Percentiles rank a stretch among this genome's conserved stretches.
phyloP scores from a whole-genome alignment of 1,284 basidiomycete genomes.

The Fomes fomentarius region DNA sequence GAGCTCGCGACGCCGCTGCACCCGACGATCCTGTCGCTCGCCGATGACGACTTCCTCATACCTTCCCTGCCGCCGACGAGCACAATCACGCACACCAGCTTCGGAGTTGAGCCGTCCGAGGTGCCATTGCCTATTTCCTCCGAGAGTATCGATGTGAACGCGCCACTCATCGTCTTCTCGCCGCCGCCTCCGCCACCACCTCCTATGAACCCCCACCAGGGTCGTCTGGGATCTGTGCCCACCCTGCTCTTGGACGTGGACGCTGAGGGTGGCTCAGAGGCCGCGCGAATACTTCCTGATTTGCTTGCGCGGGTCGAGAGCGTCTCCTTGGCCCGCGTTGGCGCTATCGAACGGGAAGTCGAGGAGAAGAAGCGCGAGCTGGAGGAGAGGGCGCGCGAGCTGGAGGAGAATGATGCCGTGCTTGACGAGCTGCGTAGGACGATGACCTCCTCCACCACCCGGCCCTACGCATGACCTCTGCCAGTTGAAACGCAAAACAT shows the following conservation, averaged over 20 bases:
- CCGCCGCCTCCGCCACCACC: not conserved
- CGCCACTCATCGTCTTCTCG: conserved; percentile 3
- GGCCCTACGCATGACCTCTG: not conserved
- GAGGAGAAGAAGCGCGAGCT: conserved; percentile 30
- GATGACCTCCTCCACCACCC: not conserved
- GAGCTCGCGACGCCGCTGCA: conserved; percentile 59
- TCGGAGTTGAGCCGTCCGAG: conserved; percentile 8
- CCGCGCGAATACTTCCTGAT: not conserved
- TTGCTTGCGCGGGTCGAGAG: conserved; percentile 13
- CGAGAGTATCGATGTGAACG: not conserved
- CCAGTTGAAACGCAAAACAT: too few relatives aligned
- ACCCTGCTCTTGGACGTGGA: too few relatives aligned
- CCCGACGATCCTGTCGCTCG: conserved; percentile 38
- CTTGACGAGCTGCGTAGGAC: conserved; percentile 27
- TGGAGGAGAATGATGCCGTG: conserved; percentile 27
- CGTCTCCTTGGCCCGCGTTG: conserved; percentile 12
- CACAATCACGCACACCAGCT: not conserved
- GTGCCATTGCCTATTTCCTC: conserved; percentile 25
- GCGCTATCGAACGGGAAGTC: conserved; percentile 21
- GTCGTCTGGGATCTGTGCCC: too few relatives aligned
- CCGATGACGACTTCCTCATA: conserved; percentile 16
- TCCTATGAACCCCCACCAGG: not conserved
- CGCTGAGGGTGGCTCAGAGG: not conserved
- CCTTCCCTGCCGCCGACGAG: conserved; percentile 1
- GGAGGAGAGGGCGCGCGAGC: conserved; percentile 25